Evolutionary conservation across 352 stramenopile species (phyloP), one percentile per base, ranked within the genome.

Genomic region (Phytophthora tubulina): DNA sequence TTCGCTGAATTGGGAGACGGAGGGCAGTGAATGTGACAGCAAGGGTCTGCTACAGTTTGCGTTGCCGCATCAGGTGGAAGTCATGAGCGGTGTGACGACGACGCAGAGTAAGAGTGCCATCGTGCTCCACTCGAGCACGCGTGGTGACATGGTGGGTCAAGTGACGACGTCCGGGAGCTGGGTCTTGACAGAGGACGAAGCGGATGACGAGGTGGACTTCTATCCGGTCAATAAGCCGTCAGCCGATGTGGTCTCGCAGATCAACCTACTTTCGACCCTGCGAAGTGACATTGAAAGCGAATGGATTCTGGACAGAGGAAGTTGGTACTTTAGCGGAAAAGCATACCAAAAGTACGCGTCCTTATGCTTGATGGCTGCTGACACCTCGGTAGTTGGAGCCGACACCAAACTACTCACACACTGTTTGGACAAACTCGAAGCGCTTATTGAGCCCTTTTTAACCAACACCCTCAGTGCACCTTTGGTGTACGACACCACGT

Each of bases 271-370:
- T 4, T 49, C 51, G 9, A 80, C 71, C 33, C 71, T 89, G 8
- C 15, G 76, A 31, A 66, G 51, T 13, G 84, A 91, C n/a, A 88
- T 91, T 57, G 63, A 76, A 6, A 66, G 56, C 9, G 59, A 79
- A 0, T 91, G 84, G 84, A 67, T 6, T 4, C 61, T 88, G n/a
- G 51, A 75, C 21, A 67, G 59, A 7, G 81, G 72, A 0, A 88
- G 81, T 32, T 89, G 84, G 71, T 91, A 91, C 67, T 91, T 73
- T 53, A 88, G 51, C n/a, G 84, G 84, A 31, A 91, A 91, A 45
- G 67, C 63, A 0, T 82, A 75, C 45, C 84, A 91, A 64, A 91
- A 91, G 73, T 91, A 89, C 42, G 84, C 84, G 17, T 88, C 84
- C 4, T 49, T 90, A 32, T 90, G 82, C 46, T 42, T 90, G 30